Conservation (phyloP, 2,329 filamentous ascomycete species). For the Pyricularia grisea region DNA sequence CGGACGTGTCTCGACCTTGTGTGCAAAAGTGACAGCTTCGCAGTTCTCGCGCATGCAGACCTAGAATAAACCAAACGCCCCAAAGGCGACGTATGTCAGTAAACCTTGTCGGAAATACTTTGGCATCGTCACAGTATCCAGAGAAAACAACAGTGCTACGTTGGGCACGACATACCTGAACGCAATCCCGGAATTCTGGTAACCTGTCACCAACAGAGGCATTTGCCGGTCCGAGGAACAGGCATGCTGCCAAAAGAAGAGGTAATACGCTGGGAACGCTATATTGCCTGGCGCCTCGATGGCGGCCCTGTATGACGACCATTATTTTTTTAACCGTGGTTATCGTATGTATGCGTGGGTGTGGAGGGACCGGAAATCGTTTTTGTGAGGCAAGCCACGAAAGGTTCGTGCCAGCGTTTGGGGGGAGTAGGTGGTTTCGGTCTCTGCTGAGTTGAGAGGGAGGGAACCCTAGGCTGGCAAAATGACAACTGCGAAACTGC, state of each 20-base stretch:
- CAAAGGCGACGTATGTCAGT: neutral
- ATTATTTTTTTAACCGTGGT: neutral
- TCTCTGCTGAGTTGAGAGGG: too few relatives aligned
- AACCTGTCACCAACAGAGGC: slow-evolving; percentile 79
- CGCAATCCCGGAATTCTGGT: slow-evolving; percentile 79
- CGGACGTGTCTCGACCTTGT: slow-evolving; percentile 48
- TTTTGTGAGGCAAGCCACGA: neutral
- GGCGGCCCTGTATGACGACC: neutral
- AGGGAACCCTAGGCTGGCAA: too few relatives aligned
- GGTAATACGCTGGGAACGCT: slow-evolving; percentile 12
- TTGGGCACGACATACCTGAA: slow-evolving; percentile 50
- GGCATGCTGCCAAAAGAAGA: slow-evolving; percentile 21
- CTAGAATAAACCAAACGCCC: slow-evolving; percentile 30
- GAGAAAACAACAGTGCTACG: neutral
- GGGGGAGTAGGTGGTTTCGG: too few relatives aligned
- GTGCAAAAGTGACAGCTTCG: slow-evolving; percentile 41
- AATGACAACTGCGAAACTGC: too few relatives aligned
- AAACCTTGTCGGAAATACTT: neutral
- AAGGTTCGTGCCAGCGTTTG: neutral
- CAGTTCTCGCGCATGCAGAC: slow-evolving; percentile 78
- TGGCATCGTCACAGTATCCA: neutral
- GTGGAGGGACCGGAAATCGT: neutral
- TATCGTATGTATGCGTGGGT: neutral
- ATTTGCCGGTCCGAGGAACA: slow-evolving; percentile 34
- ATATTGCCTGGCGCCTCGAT: neutral